A percentile compares a stretch with the other conserved stretches of the same genome.
phyloP scores from a whole-genome alignment of 768 basidiomycete species.

The Dioszegia aurantiaca region DNA sequence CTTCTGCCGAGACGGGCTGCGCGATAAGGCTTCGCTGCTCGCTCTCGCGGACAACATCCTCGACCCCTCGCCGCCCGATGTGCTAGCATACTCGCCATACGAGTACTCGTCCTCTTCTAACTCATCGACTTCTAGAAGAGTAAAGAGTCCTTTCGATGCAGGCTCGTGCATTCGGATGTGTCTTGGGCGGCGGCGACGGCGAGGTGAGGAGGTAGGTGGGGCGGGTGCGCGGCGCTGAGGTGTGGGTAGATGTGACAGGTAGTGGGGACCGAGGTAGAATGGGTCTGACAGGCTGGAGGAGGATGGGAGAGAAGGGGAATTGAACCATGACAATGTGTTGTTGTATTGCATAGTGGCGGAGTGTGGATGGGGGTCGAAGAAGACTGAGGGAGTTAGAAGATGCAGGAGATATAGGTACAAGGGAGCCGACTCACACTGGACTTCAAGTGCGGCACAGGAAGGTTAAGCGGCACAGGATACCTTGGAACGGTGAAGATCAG shows the following conservation, averaged over 20 bases:
- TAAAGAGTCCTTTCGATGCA: conserved; percentile 25
- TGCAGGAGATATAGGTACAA: background rate
- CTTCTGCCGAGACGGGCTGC: background rate
- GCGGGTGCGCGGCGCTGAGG: conserved; percentile 55
- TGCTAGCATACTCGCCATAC: background rate
- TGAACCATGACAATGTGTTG: conserved; percentile 11
- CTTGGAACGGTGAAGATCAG: conserved; percentile 4
- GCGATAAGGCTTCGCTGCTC: conserved; percentile 6
- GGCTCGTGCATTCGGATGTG: conserved; percentile 28
- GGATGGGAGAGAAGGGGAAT: conserved; percentile 13
- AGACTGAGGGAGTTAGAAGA: background rate
- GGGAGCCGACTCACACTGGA: background rate
- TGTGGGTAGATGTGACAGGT: conserved; percentile 26
- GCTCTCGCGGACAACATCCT: conserved; percentile 2
- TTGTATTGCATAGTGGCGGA: conserved; percentile 1
- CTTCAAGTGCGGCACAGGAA: background rate
- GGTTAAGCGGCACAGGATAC: background rate
- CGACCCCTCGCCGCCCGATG: background rate
- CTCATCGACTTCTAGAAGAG: conserved; percentile 26
- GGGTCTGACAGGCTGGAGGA: conserved; percentile 2
- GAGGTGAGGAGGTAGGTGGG: conserved; percentile 57
- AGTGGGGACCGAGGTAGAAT: background rate
- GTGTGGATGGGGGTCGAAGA: background rate
- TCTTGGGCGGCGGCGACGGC: conserved; percentile 26
- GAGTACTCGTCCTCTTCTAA: background rate